phyloP scores from a whole-genome alignment of 2,329 filamentous ascomycete species.

The Talaromyces sp. region DNA sequence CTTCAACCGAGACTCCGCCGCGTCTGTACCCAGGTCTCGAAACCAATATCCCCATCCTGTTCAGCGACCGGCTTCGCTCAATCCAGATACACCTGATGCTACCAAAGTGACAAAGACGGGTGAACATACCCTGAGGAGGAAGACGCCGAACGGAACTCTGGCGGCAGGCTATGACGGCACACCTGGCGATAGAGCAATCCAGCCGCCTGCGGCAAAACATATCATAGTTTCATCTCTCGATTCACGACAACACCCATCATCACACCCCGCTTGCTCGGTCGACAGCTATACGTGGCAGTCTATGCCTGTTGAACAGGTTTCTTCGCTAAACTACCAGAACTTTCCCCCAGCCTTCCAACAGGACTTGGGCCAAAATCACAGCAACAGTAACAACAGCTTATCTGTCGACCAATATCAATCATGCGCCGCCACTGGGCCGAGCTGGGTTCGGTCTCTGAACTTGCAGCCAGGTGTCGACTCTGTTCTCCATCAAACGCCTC shows the following conservation, averaged over 20 bases:
- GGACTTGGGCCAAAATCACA: conserved; percentile 26
- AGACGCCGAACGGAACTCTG: conserved; percentile 91
- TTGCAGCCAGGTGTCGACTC: conserved; percentile 58
- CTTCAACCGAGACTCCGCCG: conserved; percentile 28
- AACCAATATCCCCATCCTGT: conserved; percentile 42
- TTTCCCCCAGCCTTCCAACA: conserved; percentile 43
- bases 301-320: conserved; percentile 30
- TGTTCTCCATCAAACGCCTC: conserved; percentile 58
- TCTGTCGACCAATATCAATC: conserved; percentile 34
- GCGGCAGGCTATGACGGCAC: conserved; percentile 89
- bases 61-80: conserved; percentile 36
- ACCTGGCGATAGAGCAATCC: conserved; percentile 67
- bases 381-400: conserved; percentile 25
- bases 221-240: conserved; percentile 67
- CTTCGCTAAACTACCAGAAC: conserved; percentile 34
- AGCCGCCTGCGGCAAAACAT: conserved; percentile 78
- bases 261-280: conserved; percentile 32
- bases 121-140: conserved; percentile 82
- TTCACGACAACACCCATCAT: conserved; percentile 34
- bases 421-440: conserved; percentile 34
- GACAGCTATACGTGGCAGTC: conserved; percentile 34
- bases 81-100: conserved; percentile 27
- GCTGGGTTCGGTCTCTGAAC: conserved; percentile 46
- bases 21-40: conserved; percentile 33
- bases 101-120: conserved; percentile 27